phyloP scores from a whole-genome alignment of 2,329 filamentous ascomycete species.

The Colletotrichum trifolii region DNA sequence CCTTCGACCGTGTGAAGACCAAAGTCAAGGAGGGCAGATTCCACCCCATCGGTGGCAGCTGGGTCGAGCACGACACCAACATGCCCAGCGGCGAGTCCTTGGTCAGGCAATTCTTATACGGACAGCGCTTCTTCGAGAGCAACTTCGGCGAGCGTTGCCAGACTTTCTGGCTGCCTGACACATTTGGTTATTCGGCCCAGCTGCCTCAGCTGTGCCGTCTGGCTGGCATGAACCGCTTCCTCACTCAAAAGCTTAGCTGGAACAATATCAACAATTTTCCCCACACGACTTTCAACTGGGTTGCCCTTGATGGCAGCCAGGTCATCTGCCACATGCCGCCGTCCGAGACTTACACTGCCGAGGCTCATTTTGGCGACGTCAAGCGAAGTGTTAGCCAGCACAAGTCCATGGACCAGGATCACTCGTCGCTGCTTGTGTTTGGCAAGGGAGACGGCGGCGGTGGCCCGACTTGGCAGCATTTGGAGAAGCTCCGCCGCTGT shows the following conservation, averaged over 20 bases:
- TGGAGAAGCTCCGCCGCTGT: slow-evolving; percentile 94
- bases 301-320: slow-evolving; percentile 92
- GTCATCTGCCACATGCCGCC: slow-evolving; percentile 98
- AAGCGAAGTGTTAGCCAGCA: slow-evolving; percentile 90
- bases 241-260: slow-evolving; percentile 99
- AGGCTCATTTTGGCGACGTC: slow-evolving; percentile 94
- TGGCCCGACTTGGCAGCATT: slow-evolving; percentile 90
- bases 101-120: slow-evolving; percentile 93
- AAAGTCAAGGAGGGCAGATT: slow-evolving; percentile 93
- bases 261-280: slow-evolving; percentile 99
- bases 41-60: slow-evolving; percentile 95
- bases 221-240: slow-evolving; percentile 95
- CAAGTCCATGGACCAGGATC: slow-evolving; percentile 95
- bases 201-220: slow-evolving; percentile 92
- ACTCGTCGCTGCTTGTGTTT: slow-evolving; percentile 90
- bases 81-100: slow-evolving; percentile 95
- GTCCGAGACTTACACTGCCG: slow-evolving; percentile 93
- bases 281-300: slow-evolving; percentile 99
- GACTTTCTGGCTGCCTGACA: slow-evolving; percentile 98
- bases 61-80: slow-evolving; percentile 99
- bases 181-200: slow-evolving; percentile 96
- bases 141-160: slow-evolving; percentile 88
- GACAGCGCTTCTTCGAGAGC: slow-evolving; percentile 93
- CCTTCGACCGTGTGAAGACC: slow-evolving; percentile 88
- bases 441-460: slow-evolving; percentile 97